Percentiles rank a stretch among this genome's conserved stretches.
phyloP scores from a whole-genome alignment of 108 stramenopile genomes.

The Hondaea fermentalgiana region DNA sequence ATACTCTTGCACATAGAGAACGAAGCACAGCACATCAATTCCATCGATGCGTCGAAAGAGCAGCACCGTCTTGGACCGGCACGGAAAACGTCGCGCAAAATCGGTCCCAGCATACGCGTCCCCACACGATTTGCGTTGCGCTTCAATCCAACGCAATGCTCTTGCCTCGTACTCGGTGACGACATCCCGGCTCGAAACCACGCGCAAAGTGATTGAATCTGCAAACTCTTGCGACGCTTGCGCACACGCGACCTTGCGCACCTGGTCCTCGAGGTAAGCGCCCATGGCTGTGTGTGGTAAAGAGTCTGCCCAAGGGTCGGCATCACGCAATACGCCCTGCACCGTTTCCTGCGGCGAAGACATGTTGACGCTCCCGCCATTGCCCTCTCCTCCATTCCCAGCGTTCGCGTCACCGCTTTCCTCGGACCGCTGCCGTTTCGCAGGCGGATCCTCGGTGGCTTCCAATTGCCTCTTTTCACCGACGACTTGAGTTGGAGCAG shows the following conservation, averaged over 20 bases:
- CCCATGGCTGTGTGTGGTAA: neutral
- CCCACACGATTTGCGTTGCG: neutral
- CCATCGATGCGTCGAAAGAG: slow-evolving; percentile 85
- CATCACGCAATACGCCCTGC: neutral
- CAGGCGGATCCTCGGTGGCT: too few species aligned
- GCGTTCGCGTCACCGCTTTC: neutral
- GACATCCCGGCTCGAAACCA: neutral
- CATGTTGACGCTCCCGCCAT: neutral
- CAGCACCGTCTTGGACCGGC: slow-evolving; percentile 72
- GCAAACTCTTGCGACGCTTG: neutral
- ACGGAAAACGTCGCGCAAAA: slow-evolving; percentile 73
- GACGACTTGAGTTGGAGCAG: neutral
- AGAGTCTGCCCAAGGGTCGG: neutral
- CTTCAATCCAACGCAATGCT: neutral
- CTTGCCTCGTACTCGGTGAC: neutral
- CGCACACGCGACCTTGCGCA: neutral
- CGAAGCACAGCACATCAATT: slow-evolving; percentile 83
- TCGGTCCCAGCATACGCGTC: neutral
- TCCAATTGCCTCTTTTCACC: too few species aligned
- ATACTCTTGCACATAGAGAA: slow-evolving; percentile 94
- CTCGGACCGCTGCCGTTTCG: too few species aligned
- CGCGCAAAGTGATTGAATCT: neutral
- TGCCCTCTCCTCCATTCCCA: neutral
- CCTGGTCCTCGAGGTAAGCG: neutral
- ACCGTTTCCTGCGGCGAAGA: neutral